These are phyloP conservation scores for Zygosaccharomyces bailii DNA, from an alignment of 805 yeast genomes.

Conservation along the genomic window DNA sequence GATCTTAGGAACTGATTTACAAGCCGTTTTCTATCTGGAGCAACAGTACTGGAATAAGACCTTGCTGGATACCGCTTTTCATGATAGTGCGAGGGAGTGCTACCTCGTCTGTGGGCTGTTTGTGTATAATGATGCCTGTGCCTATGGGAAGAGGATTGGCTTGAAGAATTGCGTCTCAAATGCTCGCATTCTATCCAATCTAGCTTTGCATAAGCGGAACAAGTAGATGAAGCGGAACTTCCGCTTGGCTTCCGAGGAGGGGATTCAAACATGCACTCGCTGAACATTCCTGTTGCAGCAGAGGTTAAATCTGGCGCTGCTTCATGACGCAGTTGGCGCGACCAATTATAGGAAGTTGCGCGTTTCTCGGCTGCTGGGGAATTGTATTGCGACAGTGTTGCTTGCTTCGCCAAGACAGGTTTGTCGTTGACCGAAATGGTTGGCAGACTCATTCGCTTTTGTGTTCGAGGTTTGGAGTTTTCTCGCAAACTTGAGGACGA, in stretches of 20 bases:
- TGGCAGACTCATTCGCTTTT: constrained; percentile 12
- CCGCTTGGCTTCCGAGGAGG: constrained; percentile 13
- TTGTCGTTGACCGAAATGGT: constrained; percentile 16
- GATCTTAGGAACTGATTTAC: constrained; percentile 30
- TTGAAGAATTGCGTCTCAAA: constrained; percentile 3
- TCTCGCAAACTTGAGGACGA: not conserved
- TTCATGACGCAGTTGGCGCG: not conserved
- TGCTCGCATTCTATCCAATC: constrained; percentile 6
- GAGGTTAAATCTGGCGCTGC: constrained; percentile 24
- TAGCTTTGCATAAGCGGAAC: constrained; percentile 4
- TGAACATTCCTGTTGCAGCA: constrained; percentile 31
- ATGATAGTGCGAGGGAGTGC: constrained; percentile 3
- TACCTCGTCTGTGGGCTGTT: not conserved
- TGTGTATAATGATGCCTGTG: constrained; percentile 3
- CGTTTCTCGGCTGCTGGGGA: constrained; percentile 9
- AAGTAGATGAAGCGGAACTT: constrained; percentile 7
- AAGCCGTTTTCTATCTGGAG: constrained; percentile 26
- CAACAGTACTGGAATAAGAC: constrained; percentile 11
- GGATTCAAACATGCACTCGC: constrained; percentile 26
- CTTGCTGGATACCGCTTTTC: constrained; percentile 8
- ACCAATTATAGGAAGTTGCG: not conserved
- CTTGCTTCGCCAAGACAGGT: constrained; percentile 6
- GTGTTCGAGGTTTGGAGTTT: not conserved
- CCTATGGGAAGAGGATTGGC: constrained; percentile 1
- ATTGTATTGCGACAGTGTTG: not conserved